Evolutionary conservation across 208 protist genomes (phyloP), one percentile per base, ranked within the genome.

Genomic region (Wallacemonas rigidus): DNA sequence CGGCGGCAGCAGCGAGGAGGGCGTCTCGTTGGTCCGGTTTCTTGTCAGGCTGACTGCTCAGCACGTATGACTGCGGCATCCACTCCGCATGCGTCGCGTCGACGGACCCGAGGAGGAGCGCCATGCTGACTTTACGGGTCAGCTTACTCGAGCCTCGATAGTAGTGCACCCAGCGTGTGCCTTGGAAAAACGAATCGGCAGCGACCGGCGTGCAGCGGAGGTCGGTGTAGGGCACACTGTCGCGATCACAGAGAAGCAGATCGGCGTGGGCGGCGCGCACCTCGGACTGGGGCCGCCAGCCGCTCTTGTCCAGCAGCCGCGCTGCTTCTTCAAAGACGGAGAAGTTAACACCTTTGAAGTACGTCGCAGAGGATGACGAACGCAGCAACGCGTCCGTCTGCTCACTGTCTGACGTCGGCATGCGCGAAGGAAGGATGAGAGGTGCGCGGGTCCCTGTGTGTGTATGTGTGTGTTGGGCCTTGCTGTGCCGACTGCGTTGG

Each of bases 301-400:
- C 86, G 11, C 73, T 61, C 62, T 74, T 64, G 26, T 75, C 74
- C 68, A 97, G 82, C 63, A 93, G 86, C 54, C 57, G 45, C n/a
- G 77, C 83, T 83, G 92, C 93, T 60, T 91, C 89, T 54, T 94
- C 90, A 65, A 94, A 97, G 36, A 97, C 90, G 40, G 86, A 93
- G 76, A 97, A 97, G 57, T 62, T 77, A 11, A 65, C 43, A 17
- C 60, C 60, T 48, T 65, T 65, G 60, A 80, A 87, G 11, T 76
- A 44, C 11, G 60, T 53, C 5, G 60, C 60, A 7, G n/a, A 50
- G 5, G 60, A 51, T 5, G 60, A 7, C 14, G 9, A 14, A 6
- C 8, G 60, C 9, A 65, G n/a, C 14, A 41, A 12, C 60, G 17
- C 47, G 17, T 51, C 60, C 47, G 5, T 40, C 69, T 51, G 47